Evolutionary conservation across 768 basidiomycete species (phyloP), one percentile per base, ranked within the genome.

Genomic region (Phaffia australis): DNA sequence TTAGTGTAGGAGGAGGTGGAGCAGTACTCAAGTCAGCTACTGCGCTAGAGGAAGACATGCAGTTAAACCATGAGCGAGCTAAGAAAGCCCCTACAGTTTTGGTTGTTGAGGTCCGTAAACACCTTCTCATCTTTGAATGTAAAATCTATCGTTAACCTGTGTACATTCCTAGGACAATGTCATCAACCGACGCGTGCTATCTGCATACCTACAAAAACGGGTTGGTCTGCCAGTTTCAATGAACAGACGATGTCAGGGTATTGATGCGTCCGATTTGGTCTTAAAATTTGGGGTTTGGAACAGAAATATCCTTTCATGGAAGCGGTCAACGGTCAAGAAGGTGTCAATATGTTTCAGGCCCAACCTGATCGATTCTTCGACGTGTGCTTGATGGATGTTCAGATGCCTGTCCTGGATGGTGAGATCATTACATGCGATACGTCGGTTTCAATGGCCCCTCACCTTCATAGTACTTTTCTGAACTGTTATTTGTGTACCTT

Each of bases 351-450:
- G 25, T 95, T 87, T 74, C 80, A 81, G 66, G 72, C 63, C 16
- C 71, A 74, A 3, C 73, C 81, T 14, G 81, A 87, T 25, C 86
- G 88, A 4, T 86, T 85, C 51, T 95, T 93, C 73, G 90, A 56
- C 32, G 56, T 65, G 23, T 42, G 52, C 25, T 50, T 65, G 23
- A 95, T 95, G 67, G 92, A 95, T 75, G 78, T 95, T 64, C 90
- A 88, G 0, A 95, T 95, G 92, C 93, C 90, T 0, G 76, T 89
- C n/a, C 82, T 95, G 64, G 89, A 95, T 74, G 93, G 89, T 84
- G 11, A 42, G 35, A 5, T 42, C 11, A 11, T 81, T 93, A 60
- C 85, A 86, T 21, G 92, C 93, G 8, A 90, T 91, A 0, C 78
- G 80, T 9, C 84, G 87, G 73, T 93, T 97, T 67, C 86, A 91